These are phyloP conservation scores for Trypanosoma congolense DNA, from an alignment of 208 protist species.

Conservation along the genomic window DNA sequence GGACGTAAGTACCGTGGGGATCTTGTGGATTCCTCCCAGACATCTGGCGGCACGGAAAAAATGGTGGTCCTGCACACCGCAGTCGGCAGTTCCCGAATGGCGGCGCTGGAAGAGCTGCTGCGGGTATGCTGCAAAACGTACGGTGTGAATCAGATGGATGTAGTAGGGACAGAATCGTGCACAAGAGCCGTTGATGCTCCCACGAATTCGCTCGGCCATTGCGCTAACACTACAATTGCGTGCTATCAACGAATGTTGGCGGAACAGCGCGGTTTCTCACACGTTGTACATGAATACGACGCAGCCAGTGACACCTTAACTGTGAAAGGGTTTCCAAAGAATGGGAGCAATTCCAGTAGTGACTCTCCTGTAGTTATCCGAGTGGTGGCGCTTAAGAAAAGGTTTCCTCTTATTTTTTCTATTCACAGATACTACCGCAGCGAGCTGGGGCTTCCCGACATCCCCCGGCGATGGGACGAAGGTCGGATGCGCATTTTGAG, in stretches of 20 bases:
- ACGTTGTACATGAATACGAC: slow-evolving; percentile 19
- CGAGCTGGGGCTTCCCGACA: slow-evolving; percentile 7
- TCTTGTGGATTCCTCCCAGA: background rate
- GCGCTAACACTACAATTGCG: slow-evolving; percentile 14
- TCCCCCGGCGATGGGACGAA: background rate
- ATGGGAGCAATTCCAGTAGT: background rate
- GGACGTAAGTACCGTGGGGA: slow-evolving; percentile 14
- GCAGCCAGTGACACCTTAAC: slow-evolving; percentile 1
- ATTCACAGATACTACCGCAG: slow-evolving; percentile 21
- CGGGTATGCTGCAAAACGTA: too few species aligned
- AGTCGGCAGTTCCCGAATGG: slow-evolving; percentile 9
- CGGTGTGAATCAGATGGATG: too few species aligned
- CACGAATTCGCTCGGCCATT: background rate
- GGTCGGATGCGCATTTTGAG: background rate
- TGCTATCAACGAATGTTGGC: slow-evolving; percentile 17
- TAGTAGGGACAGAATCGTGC: background rate
- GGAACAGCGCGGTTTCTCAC: slow-evolving; percentile 1
- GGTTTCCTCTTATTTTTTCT: slow-evolving; percentile 2
- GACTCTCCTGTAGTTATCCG: slow-evolving; percentile 7
- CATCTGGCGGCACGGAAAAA: background rate
- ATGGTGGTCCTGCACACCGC: slow-evolving; percentile 2
- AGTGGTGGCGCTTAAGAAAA: slow-evolving; percentile 7
- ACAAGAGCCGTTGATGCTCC: background rate
- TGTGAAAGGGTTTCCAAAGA: slow-evolving; percentile 6
- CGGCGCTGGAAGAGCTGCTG: slow-evolving; percentile 7